Evolutionary conservation across 805 yeast species (phyloP).

Genomic region (Candida coleopterorum): DNA sequence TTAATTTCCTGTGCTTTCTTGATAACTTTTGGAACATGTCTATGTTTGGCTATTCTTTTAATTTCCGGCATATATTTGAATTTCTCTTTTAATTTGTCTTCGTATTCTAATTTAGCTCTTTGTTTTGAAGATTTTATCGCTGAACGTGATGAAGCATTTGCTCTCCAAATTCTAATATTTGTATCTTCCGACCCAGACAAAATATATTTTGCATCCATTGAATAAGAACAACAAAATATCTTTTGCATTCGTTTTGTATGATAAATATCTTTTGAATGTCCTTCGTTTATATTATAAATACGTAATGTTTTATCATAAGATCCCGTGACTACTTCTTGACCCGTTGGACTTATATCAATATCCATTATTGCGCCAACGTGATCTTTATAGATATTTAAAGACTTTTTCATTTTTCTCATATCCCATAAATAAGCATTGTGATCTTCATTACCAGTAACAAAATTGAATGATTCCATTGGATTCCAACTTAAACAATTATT

Average conservation of each 20-base stretch:
- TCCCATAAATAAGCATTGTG: constrained; percentile 94
- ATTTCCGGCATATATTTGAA: constrained; percentile 97
- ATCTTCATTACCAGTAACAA: constrained; percentile 91
- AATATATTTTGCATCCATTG: constrained; percentile 86
- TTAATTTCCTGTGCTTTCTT: constrained; percentile 90
- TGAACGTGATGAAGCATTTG: constrained; percentile 79
- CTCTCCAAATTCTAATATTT: constrained; percentile 90
- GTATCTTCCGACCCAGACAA: constrained; percentile 95
- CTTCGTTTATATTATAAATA: constrained; percentile 67
- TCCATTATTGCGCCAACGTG: constrained; percentile 96
- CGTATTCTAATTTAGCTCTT: constrained; percentile 82
- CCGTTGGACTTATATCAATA: constrained; percentile 94
- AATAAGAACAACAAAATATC: constrained; percentile 74
- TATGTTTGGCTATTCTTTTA: constrained; percentile 80
- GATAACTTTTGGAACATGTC: constrained; percentile 84
- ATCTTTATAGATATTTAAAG: constrained; percentile 84
- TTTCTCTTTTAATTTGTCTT: constrained; percentile 84
- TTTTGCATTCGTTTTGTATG: constrained; percentile 98
- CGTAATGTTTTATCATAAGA: constrained; percentile 92
- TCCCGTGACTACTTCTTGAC: constrained; percentile 92
- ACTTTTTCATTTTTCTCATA: constrained; percentile 83
- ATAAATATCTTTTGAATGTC: constrained; percentile 92
- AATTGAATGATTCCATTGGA: constrained; percentile 95
- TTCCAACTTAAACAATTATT: constrained; percentile 91
- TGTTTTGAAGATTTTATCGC: constrained; percentile 76